These are phyloP conservation scores for Trichoderma gracile DNA, from an alignment of 2,329 filamentous ascomycete species.

Conservation along the genomic window DNA sequence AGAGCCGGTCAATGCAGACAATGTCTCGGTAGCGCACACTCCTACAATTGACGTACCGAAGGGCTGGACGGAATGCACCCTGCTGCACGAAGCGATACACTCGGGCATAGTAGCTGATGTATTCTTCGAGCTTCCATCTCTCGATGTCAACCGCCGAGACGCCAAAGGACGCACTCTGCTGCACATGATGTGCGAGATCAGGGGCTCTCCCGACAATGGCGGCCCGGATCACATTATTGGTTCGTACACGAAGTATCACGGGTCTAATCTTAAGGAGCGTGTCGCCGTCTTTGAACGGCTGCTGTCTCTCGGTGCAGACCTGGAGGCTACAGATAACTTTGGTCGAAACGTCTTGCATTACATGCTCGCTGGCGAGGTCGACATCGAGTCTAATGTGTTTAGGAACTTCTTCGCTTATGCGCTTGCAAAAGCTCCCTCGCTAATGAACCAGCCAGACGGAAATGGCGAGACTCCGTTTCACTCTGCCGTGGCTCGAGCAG, in stretches of 20 bases:
- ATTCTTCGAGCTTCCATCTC: conserved; percentile 28
- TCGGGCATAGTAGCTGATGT: conserved; percentile 18
- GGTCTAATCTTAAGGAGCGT: not conserved
- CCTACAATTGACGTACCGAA: not conserved
- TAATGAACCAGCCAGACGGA: conserved; percentile 29
- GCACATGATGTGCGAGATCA: conserved; percentile 29
- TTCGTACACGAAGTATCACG: not conserved
- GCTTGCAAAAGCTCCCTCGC: conserved; percentile 11
- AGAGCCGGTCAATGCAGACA: accelerated
- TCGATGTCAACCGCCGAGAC: conserved; percentile 35
- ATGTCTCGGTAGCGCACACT: no score
- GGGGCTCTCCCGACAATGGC: conserved; percentile 10
- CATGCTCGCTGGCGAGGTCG: conserved; percentile 18
- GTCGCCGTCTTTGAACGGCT: conserved; percentile 29
- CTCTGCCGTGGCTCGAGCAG: conserved; percentile 24
- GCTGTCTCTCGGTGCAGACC: conserved; percentile 31
- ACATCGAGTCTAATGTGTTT: not conserved
- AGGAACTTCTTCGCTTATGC: conserved; percentile 19
- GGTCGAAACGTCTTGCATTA: conserved; percentile 32
- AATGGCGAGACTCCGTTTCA: conserved; percentile 35
- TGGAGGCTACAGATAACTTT: conserved; percentile 30
- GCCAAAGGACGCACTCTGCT: conserved; percentile 33
- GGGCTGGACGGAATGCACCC: conserved; percentile 26
- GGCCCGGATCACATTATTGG: conserved; percentile 27
- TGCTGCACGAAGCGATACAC: conserved; percentile 32